Evolutionary conservation across 495 filamentous ascomycete species (phyloP).

Genomic region (Sordaria brevicollis): DNA sequence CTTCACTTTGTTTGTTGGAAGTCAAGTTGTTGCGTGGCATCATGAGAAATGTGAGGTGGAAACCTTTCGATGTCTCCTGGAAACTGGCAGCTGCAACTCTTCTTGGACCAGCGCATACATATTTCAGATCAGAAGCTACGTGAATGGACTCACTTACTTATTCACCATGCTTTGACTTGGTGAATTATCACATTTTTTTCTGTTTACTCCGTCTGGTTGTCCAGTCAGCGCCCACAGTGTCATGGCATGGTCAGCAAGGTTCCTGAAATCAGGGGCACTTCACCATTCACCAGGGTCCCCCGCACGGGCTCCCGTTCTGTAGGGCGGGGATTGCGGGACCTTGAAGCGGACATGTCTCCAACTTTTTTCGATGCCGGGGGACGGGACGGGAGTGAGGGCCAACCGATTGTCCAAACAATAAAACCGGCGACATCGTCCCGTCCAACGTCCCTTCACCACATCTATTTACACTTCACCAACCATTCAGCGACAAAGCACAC

Average conservation of each 20-base stretch:
- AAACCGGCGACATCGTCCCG: background rate
- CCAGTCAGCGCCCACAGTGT: background rate
- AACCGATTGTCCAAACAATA: background rate
- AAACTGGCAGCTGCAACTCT: background rate
- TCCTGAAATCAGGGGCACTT: background rate
- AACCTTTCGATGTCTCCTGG: background rate
- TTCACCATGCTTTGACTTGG: background rate
- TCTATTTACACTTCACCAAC: background rate
- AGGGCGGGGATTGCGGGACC: background rate
- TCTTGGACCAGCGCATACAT: background rate
- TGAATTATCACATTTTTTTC: background rate
- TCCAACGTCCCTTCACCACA: background rate
- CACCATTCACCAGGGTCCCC: background rate
- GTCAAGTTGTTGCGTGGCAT: background rate
- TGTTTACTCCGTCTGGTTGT: background rate
- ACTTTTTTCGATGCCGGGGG: background rate
- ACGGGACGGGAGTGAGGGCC: background rate
- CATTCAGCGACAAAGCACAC: background rate
- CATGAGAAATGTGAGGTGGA: background rate
- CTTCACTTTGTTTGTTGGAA: background rate
- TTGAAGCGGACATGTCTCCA: background rate
- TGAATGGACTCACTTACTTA: background rate
- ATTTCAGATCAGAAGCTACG: background rate
- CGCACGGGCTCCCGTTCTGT: background rate
- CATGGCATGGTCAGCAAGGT: too few species aligned